Conservation (phyloP, 1,284 basidiomycete species). For the Sparassis latifolia region DNA sequence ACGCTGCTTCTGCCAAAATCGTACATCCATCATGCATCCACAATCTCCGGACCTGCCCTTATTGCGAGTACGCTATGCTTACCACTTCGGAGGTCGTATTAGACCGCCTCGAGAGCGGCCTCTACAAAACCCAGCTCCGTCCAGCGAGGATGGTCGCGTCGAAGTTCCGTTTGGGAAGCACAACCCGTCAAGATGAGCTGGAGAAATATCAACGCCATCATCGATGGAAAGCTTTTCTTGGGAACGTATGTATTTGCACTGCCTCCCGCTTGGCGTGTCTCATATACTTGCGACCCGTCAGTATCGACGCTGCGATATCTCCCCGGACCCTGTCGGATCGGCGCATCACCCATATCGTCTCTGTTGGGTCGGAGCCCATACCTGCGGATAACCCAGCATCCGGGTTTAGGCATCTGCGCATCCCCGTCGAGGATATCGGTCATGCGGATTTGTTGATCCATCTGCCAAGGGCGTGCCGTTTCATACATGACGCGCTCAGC, state of each 20-base stretch:
- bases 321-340: slow-evolving; percentile 69
- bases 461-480: slow-evolving; percentile 70
- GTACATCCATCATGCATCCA: slow-evolving; percentile 7
- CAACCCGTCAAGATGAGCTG: slow-evolving; percentile 40
- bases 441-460: slow-evolving; percentile 79
- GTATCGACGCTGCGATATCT: slow-evolving; percentile 65
- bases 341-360: slow-evolving; percentile 70
- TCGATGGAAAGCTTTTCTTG: slow-evolving; percentile 62
- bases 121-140: slow-evolving; percentile 24
- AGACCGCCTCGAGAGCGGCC: slow-evolving; percentile 14
- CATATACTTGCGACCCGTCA: slow-evolving; percentile 24
- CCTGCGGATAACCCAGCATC: slow-evolving; percentile 70
- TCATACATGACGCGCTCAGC: slow-evolving; percentile 70
- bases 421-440: slow-evolving; percentile 74
- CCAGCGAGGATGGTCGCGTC: slow-evolving; percentile 10
- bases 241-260: slow-evolving; percentile 56
- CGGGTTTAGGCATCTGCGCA: slow-evolving; percentile 63
- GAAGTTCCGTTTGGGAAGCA: slow-evolving; percentile 9
- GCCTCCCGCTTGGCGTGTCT: slow-evolving; percentile 18
- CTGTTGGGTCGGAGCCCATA: slow-evolving; percentile 66
- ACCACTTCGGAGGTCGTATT: slow-evolving; percentile 11
- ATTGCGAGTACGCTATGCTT: slow-evolving; percentile 15
- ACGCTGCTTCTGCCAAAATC: slow-evolving; percentile 19
- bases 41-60: slow-evolving; percentile 15
- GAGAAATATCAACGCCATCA: slow-evolving; percentile 70